Base-by-base conservation (phyloP, 1,284 basidiomycete species). In the Pseudozyma sp. region DNA sequence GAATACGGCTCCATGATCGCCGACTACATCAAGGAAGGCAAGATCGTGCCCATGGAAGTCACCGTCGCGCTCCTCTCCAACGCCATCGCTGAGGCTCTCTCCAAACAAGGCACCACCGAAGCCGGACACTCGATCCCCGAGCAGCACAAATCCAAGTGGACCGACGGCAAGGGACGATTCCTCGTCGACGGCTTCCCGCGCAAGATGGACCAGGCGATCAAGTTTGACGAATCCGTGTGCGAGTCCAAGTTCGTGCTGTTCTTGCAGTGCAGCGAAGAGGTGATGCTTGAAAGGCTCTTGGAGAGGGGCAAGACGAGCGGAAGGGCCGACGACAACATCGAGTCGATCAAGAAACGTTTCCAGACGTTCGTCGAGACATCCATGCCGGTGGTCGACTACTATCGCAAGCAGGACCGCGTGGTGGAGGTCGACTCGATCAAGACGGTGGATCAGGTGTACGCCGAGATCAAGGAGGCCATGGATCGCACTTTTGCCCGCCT, bases 141-240 rank as follows among this genome's bases (percentile, higher is more conserved):
- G 10, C 19, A 65, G 55, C 77, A 68, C 35, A 75, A 85, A 2
- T 86, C 86, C 62, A 77, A 89, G 30, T 96, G 94, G 94, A 84
- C 85, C 30, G 87, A 89, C 52, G 93, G 91, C 43, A 88, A 87
- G 64, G 93, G 92, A 42, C 90, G 94, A 50, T 99, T 99, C 88
- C 88, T 99, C 72, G 91, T 99, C 76, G 97, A 99, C 78, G 97
- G 97, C 4, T 99, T 99, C 87, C 97, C 97, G 47, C 89, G 97
- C 68, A 94, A 97, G 88, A 94, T 99, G 94, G 97, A 99, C 85
- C 97, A 99, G 86, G 96, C 96, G 0, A 77, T 91, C 82, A 91
- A 91, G 85, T 99, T 99, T 82, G 97, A 99, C 83, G 87, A 93
- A 81, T 88, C 90, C 51, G 95, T 95, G 79, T 78, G 89, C 86